A percentile compares a stretch with the other conserved stretches of the same genome.
Conservation (phyloP, 164 flowering plant species). For the Tetracentron sinense region DNA sequence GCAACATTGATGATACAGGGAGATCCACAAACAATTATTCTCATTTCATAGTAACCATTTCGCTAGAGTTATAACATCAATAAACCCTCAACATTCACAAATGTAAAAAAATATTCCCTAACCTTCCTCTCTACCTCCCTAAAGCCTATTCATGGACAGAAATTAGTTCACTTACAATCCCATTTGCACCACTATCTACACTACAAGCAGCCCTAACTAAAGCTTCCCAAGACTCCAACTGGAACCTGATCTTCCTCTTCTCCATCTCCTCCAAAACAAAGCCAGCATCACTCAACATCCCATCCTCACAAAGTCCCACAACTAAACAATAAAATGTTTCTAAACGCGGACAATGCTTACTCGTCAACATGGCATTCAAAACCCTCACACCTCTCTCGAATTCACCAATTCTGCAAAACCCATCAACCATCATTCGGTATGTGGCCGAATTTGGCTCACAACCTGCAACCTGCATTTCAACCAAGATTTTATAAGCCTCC, state of each 20-base stretch:
- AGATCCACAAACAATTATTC: too few species aligned
- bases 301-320: conserved; percentile 46
- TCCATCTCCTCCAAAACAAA: conserved; percentile 82
- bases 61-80: too few species aligned
- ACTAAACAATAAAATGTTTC: conserved; percentile 55
- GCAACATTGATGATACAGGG: too few species aligned
- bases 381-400: conserved; percentile 59
- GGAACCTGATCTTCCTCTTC: conserved; percentile 50
- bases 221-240: conserved; percentile 48
- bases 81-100: too few species aligned
- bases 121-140: too few species aligned
- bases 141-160: not conserved
- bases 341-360: conserved; percentile 52
- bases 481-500: conserved; percentile 68
- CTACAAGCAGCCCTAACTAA: conserved; percentile 33
- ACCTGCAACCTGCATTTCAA: conserved; percentile 75
- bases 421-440: conserved; percentile 80
- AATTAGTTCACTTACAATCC: conserved; percentile 6
- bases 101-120: too few species aligned
- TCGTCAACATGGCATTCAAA: conserved; percentile 58
- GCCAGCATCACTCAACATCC: conserved; percentile 52
- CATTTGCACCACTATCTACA: conserved; percentile 5
- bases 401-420: conserved; percentile 55
- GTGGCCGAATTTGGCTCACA: conserved; percentile 74
- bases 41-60: too few species aligned